Evolutionary conservation across 75 land plant species (phyloP).

Genomic region (Pinus albicaulis): DNA sequence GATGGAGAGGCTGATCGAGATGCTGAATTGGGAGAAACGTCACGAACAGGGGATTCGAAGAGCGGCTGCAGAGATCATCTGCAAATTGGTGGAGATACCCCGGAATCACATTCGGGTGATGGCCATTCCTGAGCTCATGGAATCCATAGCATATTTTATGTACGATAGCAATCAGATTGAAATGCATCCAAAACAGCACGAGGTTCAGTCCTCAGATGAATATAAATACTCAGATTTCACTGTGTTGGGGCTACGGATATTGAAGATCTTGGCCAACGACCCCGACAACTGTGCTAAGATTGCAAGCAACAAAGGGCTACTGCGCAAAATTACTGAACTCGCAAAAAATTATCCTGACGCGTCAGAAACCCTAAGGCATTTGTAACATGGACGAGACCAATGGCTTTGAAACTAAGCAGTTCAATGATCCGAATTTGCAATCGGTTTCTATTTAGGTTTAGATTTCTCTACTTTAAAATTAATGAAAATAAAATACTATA

Average conservation of each 20-base stretch:
- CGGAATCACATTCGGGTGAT: slow-evolving; percentile 34
- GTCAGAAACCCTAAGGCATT: no score
- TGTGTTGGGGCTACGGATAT: slow-evolving; percentile 13
- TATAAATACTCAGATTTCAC: not conserved
- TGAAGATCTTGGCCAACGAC: slow-evolving; percentile 15
- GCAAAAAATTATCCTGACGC: no score
- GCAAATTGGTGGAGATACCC: not conserved
- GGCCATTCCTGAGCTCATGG: slow-evolving; percentile 56
- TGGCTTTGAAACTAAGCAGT: no score
- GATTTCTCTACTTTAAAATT: no score
- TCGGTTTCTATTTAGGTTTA: no score
- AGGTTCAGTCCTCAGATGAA: no score
- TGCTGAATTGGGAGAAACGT: slow-evolving; percentile 75
- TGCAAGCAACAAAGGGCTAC: slow-evolving; percentile 12
- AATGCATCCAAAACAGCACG: no score
- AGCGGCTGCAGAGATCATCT: slow-evolving; percentile 53
- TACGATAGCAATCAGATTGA: not conserved
- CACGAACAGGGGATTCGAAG: slow-evolving; percentile 63
- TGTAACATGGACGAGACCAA: no score
- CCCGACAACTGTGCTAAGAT: slow-evolving; percentile 28
- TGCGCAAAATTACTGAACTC: slow-evolving; percentile 36
- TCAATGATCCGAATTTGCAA: no score
- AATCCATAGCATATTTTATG: slow-evolving; percentile 68
- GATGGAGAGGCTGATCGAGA: slow-evolving; percentile 78
- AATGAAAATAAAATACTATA: no score